Conservation (phyloP, 1,139 yeast genomes). For the Candida buenavistaensis region DNA sequence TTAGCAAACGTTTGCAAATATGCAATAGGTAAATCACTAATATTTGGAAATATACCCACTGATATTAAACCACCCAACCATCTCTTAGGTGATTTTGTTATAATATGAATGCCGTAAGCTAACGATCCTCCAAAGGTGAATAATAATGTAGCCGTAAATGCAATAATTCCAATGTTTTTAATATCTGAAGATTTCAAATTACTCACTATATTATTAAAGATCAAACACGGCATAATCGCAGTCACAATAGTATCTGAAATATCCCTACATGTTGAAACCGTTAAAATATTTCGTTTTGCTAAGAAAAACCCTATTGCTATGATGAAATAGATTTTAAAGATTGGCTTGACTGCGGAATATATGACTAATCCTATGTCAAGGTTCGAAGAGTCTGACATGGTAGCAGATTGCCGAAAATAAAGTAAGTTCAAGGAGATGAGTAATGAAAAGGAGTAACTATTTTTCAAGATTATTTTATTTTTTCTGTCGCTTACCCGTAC, state of each 20-base stretch:
- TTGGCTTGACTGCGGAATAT: slow-evolving; percentile 82
- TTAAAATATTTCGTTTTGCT: slow-evolving; percentile 64
- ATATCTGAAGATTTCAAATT: slow-evolving; percentile 72
- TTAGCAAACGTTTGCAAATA: slow-evolving; percentile 76
- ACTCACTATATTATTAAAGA: slow-evolving; percentile 72
- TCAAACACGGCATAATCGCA: slow-evolving; percentile 74
- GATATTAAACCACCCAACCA: slow-evolving; percentile 83
- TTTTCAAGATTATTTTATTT: no score
- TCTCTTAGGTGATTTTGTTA: slow-evolving; percentile 57
- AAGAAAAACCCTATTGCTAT: slow-evolving; percentile 67
- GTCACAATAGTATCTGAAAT: slow-evolving; percentile 71
- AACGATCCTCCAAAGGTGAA: slow-evolving; percentile 39
- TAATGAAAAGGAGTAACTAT: no score
- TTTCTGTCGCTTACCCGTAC: no score
- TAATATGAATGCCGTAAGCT: slow-evolving; percentile 31
- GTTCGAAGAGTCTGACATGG: slow-evolving; percentile 12
- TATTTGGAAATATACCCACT: slow-evolving; percentile 63
- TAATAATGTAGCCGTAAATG: slow-evolving; percentile 52
- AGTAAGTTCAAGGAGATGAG: no score
- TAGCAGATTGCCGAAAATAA: no score
- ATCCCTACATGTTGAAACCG: slow-evolving; percentile 73
- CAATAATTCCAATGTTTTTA: slow-evolving; percentile 71
- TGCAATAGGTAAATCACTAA: slow-evolving; percentile 87
- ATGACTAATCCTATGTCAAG: slow-evolving; percentile 64
- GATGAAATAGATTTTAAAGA: slow-evolving; percentile 79